Evolutionary conservation across 148 eudicot species (phyloP).

Genomic region (Rhododendron kiyosumense): DNA sequence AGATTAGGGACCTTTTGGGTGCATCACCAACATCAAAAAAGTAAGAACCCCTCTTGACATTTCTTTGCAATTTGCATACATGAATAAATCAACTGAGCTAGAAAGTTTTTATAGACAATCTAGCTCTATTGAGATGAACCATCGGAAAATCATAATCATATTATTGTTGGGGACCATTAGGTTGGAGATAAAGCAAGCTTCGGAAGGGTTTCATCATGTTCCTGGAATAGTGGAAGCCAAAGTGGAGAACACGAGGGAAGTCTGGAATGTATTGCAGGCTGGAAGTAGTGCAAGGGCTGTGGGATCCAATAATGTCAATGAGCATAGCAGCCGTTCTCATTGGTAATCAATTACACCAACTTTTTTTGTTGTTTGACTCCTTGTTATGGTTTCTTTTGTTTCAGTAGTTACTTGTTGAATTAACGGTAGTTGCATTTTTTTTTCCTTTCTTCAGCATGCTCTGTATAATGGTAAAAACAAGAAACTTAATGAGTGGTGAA

Average conservation of each 20-base stretch:
- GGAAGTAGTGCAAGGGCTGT: slow-evolving; percentile 91
- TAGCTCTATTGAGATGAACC: background rate
- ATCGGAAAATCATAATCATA: background rate
- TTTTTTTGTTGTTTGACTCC: too few relatives aligned
- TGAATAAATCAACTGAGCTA: background rate
- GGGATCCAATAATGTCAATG: slow-evolving; percentile 92
- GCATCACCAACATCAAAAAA: slow-evolving; percentile 55
- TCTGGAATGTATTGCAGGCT: slow-evolving; percentile 74
- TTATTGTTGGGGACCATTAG: slow-evolving; percentile 24
- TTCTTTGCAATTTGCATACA: background rate
- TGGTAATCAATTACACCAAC: slow-evolving; percentile 36
- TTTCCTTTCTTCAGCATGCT: slow-evolving; percentile 54
- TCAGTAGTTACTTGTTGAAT: too few relatives aligned
- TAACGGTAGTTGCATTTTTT: too few relatives aligned
- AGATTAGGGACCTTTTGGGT: slow-evolving; percentile 74
- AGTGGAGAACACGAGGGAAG: slow-evolving; percentile 61
- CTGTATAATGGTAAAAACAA: slow-evolving; percentile 63
- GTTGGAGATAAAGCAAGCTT: slow-evolving; percentile 79
- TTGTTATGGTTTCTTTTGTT: background rate
- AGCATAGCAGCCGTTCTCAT: slow-evolving; percentile 94
- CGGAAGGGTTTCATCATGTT: slow-evolving; percentile 77
- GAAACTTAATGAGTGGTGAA: slow-evolving; percentile 75
- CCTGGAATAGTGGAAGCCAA: slow-evolving; percentile 87
- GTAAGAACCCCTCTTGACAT: slow-evolving; percentile 23
- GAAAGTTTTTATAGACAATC: background rate